Evolutionary conservation across 78 protist genomes (phyloP).

Genomic region (Acrasis kona): DNA sequence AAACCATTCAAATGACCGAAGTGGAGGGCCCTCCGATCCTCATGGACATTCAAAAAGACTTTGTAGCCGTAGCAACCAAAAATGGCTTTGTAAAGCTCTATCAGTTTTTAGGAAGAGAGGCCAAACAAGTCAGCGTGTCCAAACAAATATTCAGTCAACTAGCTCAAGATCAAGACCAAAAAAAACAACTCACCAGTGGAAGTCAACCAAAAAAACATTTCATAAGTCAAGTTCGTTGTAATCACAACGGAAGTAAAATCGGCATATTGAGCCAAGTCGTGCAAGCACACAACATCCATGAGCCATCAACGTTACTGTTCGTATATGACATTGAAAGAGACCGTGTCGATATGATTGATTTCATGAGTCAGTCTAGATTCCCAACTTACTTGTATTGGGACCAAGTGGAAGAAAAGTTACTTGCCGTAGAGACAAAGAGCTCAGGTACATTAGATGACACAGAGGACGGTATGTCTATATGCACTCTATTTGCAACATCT

Average conservation of each 20-base stretch:
- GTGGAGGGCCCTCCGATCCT: constrained; percentile 1
- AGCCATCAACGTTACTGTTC: too few species aligned
- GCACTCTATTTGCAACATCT: not conserved
- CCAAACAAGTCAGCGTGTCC: not conserved
- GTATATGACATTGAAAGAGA: too few species aligned
- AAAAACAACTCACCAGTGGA: not conserved
- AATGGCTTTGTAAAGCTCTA: not conserved
- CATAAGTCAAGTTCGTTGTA: constrained; percentile 24
- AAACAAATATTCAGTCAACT: not conserved
- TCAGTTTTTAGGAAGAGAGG: constrained; percentile 14
- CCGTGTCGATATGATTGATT: not conserved
- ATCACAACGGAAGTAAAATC: not conserved
- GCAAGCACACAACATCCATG: too few species aligned
- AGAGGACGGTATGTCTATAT: not conserved
- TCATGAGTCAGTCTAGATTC: not conserved
- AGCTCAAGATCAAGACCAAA: not conserved
- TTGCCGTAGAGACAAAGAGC: not conserved
- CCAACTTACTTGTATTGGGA: not conserved
- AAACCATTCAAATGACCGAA: not conserved
- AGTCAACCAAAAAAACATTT: constrained; percentile 3
- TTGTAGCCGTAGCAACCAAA: not conserved
- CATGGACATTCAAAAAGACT: not conserved
- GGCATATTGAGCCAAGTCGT: not conserved
- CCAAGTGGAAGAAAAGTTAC: not conserved
- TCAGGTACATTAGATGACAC: not conserved